Evolutionary conservation across 306 rosid species (phyloP).

Genomic region (Castanopsis chinensis): DNA sequence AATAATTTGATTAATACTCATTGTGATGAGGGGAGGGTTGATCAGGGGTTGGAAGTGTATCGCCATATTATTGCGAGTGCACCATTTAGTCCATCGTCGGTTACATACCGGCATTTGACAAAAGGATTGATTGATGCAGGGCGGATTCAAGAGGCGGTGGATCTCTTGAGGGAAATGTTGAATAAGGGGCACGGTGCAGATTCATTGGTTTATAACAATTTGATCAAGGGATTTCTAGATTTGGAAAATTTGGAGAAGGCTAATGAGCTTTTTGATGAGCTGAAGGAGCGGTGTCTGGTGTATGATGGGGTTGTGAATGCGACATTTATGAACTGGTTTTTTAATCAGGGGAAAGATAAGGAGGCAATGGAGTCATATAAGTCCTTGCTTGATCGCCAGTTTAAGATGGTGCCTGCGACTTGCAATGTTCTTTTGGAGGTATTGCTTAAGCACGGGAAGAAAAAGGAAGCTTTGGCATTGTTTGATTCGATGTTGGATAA

Average conservation of each 20-base stretch:
- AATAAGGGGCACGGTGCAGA: conserved; percentile 84
- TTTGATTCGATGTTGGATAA: conserved; percentile 83
- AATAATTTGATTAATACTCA: conserved; percentile 80
- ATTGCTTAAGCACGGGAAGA: conserved; percentile 62
- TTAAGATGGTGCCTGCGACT: conserved; percentile 80
- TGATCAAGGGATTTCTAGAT: conserved; percentile 67
- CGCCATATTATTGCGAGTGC: conserved; percentile 63
- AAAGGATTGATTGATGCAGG: conserved; percentile 67
- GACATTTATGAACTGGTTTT: conserved; percentile 88
- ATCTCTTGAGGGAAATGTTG: conserved; percentile 89
- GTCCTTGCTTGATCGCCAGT: conserved; percentile 64
- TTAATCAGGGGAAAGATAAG: conserved; percentile 52
- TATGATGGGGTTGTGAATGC: conserved; percentile 93
- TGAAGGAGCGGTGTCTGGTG: conserved; percentile 81
- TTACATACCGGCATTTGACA: conserved; percentile 78
- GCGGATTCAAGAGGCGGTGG: conserved; percentile 73
- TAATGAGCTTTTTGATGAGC: conserved; percentile 82
- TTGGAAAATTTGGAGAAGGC: conserved; percentile 79
- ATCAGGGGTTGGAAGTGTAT: conserved; percentile 66
- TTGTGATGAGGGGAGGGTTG: conserved; percentile 83
- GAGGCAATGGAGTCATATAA: conserved; percentile 91
- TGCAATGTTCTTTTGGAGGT: conserved; percentile 84
- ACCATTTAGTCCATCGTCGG: conserved; percentile 80
- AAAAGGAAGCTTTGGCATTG: conserved; percentile 57
- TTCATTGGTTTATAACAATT: conserved; percentile 75